A percentile compares a stretch with the other conserved stretches of the same genome.
These are phyloP conservation scores for Solanum arcanum DNA, from an alignment of 257 asterid species.

Conservation along the genomic window DNA sequence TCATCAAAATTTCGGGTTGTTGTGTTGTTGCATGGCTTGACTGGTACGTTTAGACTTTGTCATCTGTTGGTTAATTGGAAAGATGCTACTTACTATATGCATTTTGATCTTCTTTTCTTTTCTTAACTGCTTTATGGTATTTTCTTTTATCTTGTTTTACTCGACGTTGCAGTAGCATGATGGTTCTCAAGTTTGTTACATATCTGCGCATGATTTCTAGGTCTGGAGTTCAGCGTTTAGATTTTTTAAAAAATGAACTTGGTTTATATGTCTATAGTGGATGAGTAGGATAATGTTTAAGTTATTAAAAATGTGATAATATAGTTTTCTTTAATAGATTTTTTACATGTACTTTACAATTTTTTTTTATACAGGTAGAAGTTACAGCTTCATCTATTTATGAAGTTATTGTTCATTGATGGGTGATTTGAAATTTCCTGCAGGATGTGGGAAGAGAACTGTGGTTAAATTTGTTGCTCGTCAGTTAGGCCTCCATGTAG, in stretches of 20 bases:
- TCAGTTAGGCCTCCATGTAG: conserved; percentile 86
- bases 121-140: not conserved
- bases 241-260: not conserved
- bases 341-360: not conserved
- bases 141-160: not conserved
- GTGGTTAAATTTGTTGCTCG: conserved; percentile 69
- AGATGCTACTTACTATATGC: not conserved
- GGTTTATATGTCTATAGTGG: not conserved
- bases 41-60: conserved; percentile 41
- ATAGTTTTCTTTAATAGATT: not conserved
- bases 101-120: not conserved
- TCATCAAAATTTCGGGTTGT: conserved; percentile 84
- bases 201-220: not conserved
- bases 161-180: not conserved
- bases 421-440: conserved; percentile 14
- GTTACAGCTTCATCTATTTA: not conserved
- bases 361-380: not conserved
- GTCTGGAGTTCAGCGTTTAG: not conserved
- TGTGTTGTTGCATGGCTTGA: conserved; percentile 60
- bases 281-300: not conserved
- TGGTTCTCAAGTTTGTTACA: not conserved
- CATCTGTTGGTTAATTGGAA: not conserved
- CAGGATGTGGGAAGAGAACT: conserved; percentile 93
- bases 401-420: not conserved
- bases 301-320: not conserved